These are phyloP conservation scores for Phytopythium aichiense DNA, from an alignment of 352 stramenopile genomes.

Conservation along the genomic window DNA sequence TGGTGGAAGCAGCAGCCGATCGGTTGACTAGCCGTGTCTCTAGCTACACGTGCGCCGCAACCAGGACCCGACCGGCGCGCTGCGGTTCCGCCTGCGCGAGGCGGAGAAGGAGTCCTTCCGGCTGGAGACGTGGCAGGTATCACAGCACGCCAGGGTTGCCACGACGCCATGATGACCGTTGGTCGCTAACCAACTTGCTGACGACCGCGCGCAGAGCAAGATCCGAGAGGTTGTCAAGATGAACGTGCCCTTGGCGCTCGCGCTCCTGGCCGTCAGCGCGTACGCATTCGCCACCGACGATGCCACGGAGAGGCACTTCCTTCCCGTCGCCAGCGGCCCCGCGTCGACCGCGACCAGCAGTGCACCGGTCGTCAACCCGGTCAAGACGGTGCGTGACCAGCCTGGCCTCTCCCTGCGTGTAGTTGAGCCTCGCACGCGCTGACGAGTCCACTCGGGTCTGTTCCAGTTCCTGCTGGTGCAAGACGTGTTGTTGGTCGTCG, in stretches of 20 bases:
- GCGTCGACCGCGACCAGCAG: background rate
- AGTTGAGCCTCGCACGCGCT: background rate
- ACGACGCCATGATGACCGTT: background rate
- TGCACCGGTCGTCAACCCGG: constrained; percentile 5
- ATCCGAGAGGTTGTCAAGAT: constrained; percentile 28
- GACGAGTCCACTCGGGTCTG: background rate
- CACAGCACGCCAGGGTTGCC: background rate
- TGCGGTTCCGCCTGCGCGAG: constrained; percentile 40
- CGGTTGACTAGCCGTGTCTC: background rate
- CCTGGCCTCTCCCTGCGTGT: background rate
- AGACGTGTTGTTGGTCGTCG: constrained; percentile 37
- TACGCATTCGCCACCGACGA: constrained; percentile 10
- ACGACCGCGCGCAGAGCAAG: constrained; percentile 21
- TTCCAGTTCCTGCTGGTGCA: constrained; percentile 43
- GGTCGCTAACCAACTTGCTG: background rate
- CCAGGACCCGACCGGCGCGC: constrained; percentile 42
- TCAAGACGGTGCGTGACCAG: constrained; percentile 20
- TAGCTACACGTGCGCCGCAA: constrained; percentile 41
- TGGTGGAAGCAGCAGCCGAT: too few species aligned
- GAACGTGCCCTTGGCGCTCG: constrained; percentile 28
- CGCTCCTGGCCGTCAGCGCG: constrained; percentile 32
- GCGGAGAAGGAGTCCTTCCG: constrained; percentile 35
- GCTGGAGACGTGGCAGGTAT: constrained; percentile 30
- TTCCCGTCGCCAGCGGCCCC: background rate
- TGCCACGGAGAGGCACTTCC: background rate